Evolutionary conservation across 2,329 filamentous ascomycete species (phyloP), one percentile per base, ranked within the genome.

Genomic region (Albifimbria verrucaria): DNA sequence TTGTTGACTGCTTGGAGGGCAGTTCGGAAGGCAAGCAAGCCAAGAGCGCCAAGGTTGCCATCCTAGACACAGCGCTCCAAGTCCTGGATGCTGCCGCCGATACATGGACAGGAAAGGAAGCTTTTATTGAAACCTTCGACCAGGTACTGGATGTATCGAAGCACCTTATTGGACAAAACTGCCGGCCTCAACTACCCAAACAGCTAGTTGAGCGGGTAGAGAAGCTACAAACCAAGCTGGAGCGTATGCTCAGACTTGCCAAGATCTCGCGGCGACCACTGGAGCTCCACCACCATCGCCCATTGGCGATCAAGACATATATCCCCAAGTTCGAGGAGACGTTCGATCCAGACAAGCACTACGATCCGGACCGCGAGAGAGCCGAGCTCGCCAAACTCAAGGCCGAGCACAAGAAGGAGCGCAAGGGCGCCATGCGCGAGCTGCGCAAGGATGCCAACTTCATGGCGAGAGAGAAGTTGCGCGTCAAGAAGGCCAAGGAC

Each of bases 291-390:
- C 82, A 94, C 72, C 94, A 99, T 77, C 82, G 82, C 1, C 91
- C 92, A 0, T 81, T 96, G 3, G 87, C 94, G 21, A 96, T 97
- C 77, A 92, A 93, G 71, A 86, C 85, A 7, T 87, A 83, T 54
- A 85, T 97, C 46, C 94, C 94, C 72, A 96, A 96, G 72, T 99
- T 97, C 75, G 94, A 97, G 75, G 93, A 97, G 68, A 81, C 83
- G 53, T 99, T 92, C 81, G 94, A 96, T 70, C 94, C 94, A 3
- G 85, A 89, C 76, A 93, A 92, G 75, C 94, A 97, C 80, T 97
- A 99, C 82, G 95, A 99, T 68, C 92, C 92, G 1, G 89, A 99
- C 72, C 87, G 87, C 61, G 92, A 96, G 72, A 89, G 94, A 28
- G 87, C 90, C 21, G 92, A 97, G 66, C 74, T 89, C 56, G 86